phyloP scores from a whole-genome alignment of 441 rosid species.

The Erodium moschatum region DNA sequence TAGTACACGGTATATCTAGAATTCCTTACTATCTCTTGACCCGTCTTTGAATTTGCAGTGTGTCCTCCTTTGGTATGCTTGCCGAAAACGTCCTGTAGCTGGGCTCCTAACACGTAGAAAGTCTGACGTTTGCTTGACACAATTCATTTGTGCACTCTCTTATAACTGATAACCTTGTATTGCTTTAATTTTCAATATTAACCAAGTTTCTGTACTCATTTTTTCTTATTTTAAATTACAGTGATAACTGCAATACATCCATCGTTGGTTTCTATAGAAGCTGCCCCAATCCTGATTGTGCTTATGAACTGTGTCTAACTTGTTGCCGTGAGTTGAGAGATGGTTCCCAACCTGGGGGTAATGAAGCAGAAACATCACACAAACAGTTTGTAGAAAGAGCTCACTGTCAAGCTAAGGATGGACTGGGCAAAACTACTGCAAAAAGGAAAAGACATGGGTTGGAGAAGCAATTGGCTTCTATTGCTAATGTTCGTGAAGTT shows the following conservation, averaged over 20 bases:
- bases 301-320: conserved; percentile 35
- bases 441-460: conserved; percentile 17
- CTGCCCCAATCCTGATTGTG: conserved; percentile 34
- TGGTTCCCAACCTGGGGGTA: conserved; percentile 23
- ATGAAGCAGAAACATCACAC: conserved; percentile 21
- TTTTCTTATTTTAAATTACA: conserved; percentile 15
- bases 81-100: too few species aligned
- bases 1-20: too few species aligned
- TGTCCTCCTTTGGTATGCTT: too few species aligned
- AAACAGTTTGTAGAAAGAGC: conserved; percentile 20
- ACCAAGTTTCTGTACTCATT: background rate
- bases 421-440: conserved; percentile 18
- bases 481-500: conserved; percentile 7
- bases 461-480: conserved; percentile 17
- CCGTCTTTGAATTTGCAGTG: too few species aligned
- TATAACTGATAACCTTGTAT: background rate
- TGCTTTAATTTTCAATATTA: background rate
- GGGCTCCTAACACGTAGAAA: background rate
- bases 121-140: background rate
- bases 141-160: background rate
- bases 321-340: conserved; percentile 36
- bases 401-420: conserved; percentile 16
- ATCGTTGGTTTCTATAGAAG: conserved; percentile 34
- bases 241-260: conserved; percentile 39
- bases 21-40: too few species aligned